Base-by-base conservation (phyloP, 495 filamentous ascomycete genomes). In the Neurospora cerealis region DNA sequence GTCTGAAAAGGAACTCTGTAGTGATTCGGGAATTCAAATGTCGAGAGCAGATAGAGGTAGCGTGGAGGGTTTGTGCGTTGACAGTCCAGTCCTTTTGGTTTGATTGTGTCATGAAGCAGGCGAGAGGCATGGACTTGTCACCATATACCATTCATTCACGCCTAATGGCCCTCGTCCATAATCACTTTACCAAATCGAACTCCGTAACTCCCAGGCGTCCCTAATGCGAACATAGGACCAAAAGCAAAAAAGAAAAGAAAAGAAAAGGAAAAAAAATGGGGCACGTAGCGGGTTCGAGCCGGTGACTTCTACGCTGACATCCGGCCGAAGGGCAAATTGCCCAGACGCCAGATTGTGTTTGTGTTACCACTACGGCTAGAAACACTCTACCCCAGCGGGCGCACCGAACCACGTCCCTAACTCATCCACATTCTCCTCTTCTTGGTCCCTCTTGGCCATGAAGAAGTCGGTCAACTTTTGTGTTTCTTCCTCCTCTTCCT, bases 381-480 rank as follows among this genome's bases (percentile, higher is more conserved):
- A 91, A 4, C 87, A 87, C 69, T 88, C 88, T 70, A 88, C 79
- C 37, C 86, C 84, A 32, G 89, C 86, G 48, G 85, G 85, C 15
- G 82, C 87, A 11, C 90, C 90, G 81, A 90, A 92, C 90, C 90
- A 92, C 10, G 81, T 83, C 36, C 83, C 86, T 69, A 91, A 77
- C 79, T 91, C 89, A 76, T 86, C 86, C 19, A 75, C 77, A 24
- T 86, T 85, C 76, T 85, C 83, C 39, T 85, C 85, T 54, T 79
- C 79, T 39, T 77, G 75, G 8, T 76, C 77, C 2, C 46, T 70
- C 1, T 41, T 75, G 10, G 78, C 79, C 13, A 75, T 77, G 76
- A 97, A 91, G 76, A 92, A 97, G 72, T 95, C 91, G 41, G 90
- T 93, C 75, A 99, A 78, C 73, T 88, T 87, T 77, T 87, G 87